Percentiles rank a stretch among this genome's conserved stretches.
Conservation (phyloP, 306 rosid species). For the Cercis canadensis region DNA sequence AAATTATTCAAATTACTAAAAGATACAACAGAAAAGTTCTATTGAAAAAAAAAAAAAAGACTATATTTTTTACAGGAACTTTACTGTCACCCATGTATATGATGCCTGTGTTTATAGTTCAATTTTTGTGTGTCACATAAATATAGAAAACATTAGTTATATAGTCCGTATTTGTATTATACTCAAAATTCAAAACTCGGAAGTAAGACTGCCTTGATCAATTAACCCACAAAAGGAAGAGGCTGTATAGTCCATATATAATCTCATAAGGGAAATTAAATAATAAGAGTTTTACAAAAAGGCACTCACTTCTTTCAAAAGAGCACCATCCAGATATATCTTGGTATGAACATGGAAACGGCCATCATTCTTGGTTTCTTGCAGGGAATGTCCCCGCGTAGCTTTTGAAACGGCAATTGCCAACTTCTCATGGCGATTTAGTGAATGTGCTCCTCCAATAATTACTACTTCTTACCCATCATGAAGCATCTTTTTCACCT, state of each 20-base stretch:
- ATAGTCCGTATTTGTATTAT: no score
- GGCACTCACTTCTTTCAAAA: constrained; percentile 82
- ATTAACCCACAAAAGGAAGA: no score
- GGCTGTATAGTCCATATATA: background rate
- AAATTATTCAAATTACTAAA: no score
- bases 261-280: constrained; percentile 12
- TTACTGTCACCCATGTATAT: no score
- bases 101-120: no score
- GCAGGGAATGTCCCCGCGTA: constrained; percentile 96
- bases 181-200: no score
- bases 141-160: no score
- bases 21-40: no score
- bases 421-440: constrained; percentile 95
- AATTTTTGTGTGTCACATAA: no score
- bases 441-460: constrained; percentile 81
- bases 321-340: constrained; percentile 90
- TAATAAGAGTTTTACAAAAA: constrained; percentile 28
- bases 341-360: constrained; percentile 97
- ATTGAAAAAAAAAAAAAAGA: no score
- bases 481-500: constrained; percentile 92
- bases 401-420: constrained; percentile 96
- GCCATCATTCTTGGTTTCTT: constrained; percentile 93
- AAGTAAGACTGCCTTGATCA: no score
- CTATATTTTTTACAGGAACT: no score
- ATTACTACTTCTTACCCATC: constrained; percentile 87